phyloP scores from a whole-genome alignment of 257 asterid species.

The Primulina huaijiensis region DNA sequence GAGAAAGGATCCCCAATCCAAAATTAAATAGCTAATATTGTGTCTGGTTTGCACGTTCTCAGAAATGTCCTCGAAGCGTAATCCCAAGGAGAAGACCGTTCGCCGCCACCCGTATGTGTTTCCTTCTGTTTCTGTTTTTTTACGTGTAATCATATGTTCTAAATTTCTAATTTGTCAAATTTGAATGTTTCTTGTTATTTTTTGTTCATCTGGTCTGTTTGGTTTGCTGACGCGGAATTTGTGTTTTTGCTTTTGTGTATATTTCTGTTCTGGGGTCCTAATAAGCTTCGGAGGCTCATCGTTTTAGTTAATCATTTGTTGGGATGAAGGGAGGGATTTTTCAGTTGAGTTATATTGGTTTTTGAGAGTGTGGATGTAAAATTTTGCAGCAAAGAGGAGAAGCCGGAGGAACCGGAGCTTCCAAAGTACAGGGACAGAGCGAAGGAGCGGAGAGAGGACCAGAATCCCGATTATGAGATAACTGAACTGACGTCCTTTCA shows the following conservation, averaged over 20 bases:
- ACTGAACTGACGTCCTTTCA: slow-evolving; percentile 83
- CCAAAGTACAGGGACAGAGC: slow-evolving; percentile 94
- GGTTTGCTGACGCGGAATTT: slow-evolving; percentile 15
- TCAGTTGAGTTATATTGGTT: background rate
- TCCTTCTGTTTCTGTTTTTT: background rate
- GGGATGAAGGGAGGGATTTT: background rate
- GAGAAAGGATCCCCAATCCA: background rate
- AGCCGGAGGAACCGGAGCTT: slow-evolving; percentile 71
- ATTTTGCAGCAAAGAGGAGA: slow-evolving; percentile 77
- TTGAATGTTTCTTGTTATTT: background rate
- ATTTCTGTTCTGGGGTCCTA: background rate
- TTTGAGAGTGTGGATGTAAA: slow-evolving; percentile 21
- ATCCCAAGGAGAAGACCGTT: slow-evolving; percentile 43
- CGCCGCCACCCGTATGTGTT: slow-evolving; percentile 46
- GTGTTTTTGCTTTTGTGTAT: slow-evolving; percentile 3
- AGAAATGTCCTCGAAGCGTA: slow-evolving; percentile 50
- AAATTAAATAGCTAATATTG: background rate
- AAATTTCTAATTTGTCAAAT: background rate
- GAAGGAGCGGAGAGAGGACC: slow-evolving; percentile 93
- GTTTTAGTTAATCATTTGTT: slow-evolving; percentile 19
- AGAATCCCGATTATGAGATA: slow-evolving; percentile 89
- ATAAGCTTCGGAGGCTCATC: slow-evolving; percentile 7
- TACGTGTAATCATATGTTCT: background rate
- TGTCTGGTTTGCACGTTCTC: background rate
- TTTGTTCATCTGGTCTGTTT: slow-evolving; percentile 6